Conservation (phyloP, 805 yeast genomes). For the Barnettozyma californica region DNA sequence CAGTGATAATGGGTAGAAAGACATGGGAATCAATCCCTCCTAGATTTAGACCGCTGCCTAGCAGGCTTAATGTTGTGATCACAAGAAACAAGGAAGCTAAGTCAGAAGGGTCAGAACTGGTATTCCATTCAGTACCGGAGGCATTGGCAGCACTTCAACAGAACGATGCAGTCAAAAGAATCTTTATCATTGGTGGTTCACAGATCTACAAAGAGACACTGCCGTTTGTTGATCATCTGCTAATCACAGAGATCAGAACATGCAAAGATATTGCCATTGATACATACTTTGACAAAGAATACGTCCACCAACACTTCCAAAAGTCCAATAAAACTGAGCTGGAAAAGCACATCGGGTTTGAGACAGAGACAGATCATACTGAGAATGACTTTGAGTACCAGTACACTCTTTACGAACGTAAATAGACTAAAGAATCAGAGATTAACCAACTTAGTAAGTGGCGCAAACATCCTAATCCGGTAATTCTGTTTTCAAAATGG, state of each 20-base stretch:
- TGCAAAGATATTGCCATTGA: constrained; percentile 48
- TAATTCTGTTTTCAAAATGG: neutral
- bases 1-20: constrained; percentile 92
- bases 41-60: constrained; percentile 77
- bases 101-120: constrained; percentile 21
- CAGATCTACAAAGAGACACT: constrained; percentile 64
- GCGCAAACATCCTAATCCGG: neutral
- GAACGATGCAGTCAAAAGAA: constrained; percentile 39
- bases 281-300: constrained; percentile 49
- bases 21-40: constrained; percentile 94
- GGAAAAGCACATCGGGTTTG: constrained; percentile 31
- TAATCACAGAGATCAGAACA: constrained; percentile 64
- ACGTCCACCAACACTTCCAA: constrained; percentile 31
- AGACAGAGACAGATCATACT: constrained; percentile 25
- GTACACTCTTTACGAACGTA: constrained; percentile 54
- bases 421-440: neutral
- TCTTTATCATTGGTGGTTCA: constrained; percentile 91
- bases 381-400: constrained; percentile 51
- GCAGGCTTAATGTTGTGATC: constrained; percentile 69
- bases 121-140: constrained; percentile 38
- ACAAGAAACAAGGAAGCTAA: constrained; percentile 38
- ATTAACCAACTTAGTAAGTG: neutral
- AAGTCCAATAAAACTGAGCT: constrained; percentile 33
- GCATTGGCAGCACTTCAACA: constrained; percentile 34
- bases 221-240: constrained; percentile 44